These are phyloP conservation scores for Penicillium subrubescens DNA, from an alignment of 495 filamentous ascomycete species.

Conservation along the genomic window DNA sequence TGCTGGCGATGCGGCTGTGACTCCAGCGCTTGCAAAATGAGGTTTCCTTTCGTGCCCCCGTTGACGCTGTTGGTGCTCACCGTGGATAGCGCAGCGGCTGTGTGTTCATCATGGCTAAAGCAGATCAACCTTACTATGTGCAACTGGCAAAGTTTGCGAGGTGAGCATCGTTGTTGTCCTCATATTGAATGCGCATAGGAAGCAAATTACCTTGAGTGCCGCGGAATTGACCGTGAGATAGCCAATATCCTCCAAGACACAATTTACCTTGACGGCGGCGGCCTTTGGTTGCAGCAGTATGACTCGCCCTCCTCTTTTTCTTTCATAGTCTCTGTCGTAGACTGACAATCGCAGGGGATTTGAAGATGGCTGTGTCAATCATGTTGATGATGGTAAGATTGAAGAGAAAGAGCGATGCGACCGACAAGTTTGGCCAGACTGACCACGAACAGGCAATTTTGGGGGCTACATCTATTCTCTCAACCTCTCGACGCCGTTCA, in stretches of 20 bases:
- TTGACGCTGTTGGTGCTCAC: constrained; percentile 22
- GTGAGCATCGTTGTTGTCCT: constrained; percentile 22
- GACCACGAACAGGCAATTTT: constrained; percentile 50
- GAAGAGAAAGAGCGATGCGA: not conserved
- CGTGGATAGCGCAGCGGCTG: constrained; percentile 10
- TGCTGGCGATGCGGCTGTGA: not conserved
- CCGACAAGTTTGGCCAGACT: not conserved
- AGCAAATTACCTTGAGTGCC: not conserved
- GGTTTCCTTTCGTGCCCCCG: not conserved
- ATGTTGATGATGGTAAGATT: constrained; percentile 15
- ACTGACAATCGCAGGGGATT: constrained; percentile 22
- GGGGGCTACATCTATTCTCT: constrained; percentile 40
- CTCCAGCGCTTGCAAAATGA: not conserved
- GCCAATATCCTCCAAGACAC: constrained; percentile 65
- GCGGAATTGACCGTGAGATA: constrained; percentile 23
- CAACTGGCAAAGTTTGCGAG: constrained; percentile 56
- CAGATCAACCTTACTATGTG: constrained; percentile 59
- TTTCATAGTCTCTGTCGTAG: not conserved
- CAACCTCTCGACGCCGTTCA: constrained; percentile 56
- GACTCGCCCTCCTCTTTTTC: not conserved
- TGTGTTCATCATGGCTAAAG: constrained; percentile 23
- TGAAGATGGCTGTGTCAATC: constrained; percentile 24
- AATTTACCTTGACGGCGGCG: constrained; percentile 69
- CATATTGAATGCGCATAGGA: not conserved
- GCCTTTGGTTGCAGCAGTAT: constrained; percentile 48